phyloP scores from a whole-genome alignment of 768 basidiomycete genomes.

The Pluteus cervinus region DNA sequence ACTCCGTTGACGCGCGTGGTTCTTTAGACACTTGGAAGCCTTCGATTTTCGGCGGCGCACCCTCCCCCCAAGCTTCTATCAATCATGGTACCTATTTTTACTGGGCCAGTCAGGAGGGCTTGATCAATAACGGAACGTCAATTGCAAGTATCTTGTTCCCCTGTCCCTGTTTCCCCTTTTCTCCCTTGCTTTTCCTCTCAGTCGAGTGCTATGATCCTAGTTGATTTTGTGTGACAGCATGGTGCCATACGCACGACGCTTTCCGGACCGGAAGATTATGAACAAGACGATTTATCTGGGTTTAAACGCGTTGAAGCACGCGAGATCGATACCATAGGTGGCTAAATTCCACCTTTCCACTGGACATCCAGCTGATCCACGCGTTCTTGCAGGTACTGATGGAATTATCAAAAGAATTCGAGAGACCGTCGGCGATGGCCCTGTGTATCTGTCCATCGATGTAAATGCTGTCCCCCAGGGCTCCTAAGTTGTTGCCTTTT shows the following conservation, averaged over 20 bases:
- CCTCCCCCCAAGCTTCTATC: slow-evolving; percentile 65
- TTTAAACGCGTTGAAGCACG: slow-evolving; percentile 81
- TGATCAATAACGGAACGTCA: slow-evolving; percentile 71
- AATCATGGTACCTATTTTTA: slow-evolving; percentile 92
- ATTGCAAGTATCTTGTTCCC: slow-evolving; percentile 65
- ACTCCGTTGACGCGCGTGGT: slow-evolving; percentile 4
- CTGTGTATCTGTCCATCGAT: slow-evolving; percentile 77
- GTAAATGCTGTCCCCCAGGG: slow-evolving; percentile 29
- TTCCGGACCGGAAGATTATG: slow-evolving; percentile 71
- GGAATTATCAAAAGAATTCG: slow-evolving; percentile 81
- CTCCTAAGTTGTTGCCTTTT: slow-evolving; percentile 1
- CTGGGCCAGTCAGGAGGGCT: slow-evolving; percentile 78
- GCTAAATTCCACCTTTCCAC: slow-evolving; percentile 8
- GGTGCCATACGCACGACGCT: slow-evolving; percentile 85
- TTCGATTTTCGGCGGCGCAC: slow-evolving; percentile 67
- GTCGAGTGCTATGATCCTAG: slow-evolving; percentile 66
- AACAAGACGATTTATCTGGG: slow-evolving; percentile 70
- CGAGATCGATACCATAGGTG: slow-evolving; percentile 79
- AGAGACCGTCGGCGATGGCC: slow-evolving; percentile 65
- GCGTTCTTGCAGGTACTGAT: slow-evolving; percentile 41
- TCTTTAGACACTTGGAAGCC: slow-evolving; percentile 67
- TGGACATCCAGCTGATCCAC: not conserved
- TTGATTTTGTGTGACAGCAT: slow-evolving; percentile 55
- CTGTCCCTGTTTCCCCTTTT: slow-evolving; percentile 10
- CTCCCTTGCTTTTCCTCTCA: slow-evolving; percentile 12